Conservation (phyloP, 768 basidiomycete genomes). For the Flagelloscypha sp. region DNA sequence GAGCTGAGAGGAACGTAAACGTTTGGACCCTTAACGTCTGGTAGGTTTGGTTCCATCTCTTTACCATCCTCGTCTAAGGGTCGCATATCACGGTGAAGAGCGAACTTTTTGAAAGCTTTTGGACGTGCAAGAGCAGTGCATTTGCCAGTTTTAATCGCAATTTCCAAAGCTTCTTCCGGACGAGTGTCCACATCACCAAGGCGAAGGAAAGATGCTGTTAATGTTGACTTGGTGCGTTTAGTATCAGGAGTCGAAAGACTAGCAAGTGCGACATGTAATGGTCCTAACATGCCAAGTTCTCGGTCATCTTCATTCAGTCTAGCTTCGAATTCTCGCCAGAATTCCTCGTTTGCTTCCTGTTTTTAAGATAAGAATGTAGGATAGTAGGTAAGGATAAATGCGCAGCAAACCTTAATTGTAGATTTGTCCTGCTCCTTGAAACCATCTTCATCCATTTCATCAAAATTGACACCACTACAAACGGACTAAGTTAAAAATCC, state of each 20-base stretch:
- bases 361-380: slow-evolving; percentile 2
- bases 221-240: slow-evolving; percentile 58
- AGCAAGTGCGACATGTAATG: slow-evolving; percentile 21
- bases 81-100: slow-evolving; percentile 26
- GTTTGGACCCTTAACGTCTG: slow-evolving; percentile 28
- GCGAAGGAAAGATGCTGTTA: slow-evolving; percentile 57
- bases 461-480: slow-evolving; percentile 82
- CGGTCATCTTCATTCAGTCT: too few species aligned
- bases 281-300: slow-evolving; percentile 18
- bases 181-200: slow-evolving; percentile 68
- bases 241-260: slow-evolving; percentile 49
- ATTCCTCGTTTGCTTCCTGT: slow-evolving; percentile 68
- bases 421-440: slow-evolving; percentile 65
- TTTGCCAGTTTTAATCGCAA: slow-evolving; percentile 71
- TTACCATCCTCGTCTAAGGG: slow-evolving; percentile 27
- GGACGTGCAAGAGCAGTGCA: slow-evolving; percentile 65
- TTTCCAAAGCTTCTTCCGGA: slow-evolving; percentile 64
- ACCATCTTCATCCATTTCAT: slow-evolving; percentile 50
- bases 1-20: slow-evolving; percentile 32
- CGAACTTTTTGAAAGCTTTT: slow-evolving; percentile 75
- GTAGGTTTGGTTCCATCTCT: slow-evolving; percentile 25
- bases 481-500: slow-evolving; percentile 3
- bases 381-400: background rate
- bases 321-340: slow-evolving; percentile 44
- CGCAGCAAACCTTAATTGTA: slow-evolving; percentile 52